phyloP scores from a whole-genome alignment of 2,329 filamentous ascomycete species.

The Fusarium sp. region DNA sequence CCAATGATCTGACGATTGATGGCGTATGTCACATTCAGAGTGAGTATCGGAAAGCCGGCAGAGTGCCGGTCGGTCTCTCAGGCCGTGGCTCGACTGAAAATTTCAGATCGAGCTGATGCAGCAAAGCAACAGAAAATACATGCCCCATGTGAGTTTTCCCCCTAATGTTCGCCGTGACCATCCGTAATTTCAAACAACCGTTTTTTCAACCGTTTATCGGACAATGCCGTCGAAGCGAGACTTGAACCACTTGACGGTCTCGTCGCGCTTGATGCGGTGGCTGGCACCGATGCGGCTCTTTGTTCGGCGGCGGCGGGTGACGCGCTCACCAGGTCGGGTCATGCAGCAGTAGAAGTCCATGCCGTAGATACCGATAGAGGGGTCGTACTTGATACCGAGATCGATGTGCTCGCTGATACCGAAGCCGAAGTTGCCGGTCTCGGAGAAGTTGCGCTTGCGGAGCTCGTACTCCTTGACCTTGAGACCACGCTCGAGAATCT shows the following conservation, averaged over 20 bases:
- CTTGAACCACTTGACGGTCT: constrained; percentile 98
- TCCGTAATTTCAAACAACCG: constrained; percentile 53
- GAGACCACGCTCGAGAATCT: constrained; percentile 99
- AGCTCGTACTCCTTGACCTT: constrained; percentile 99
- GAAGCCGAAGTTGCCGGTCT: constrained; percentile 99
- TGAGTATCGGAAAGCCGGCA: constrained; percentile 70
- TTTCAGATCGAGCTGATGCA: constrained; percentile 66
- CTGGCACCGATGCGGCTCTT: constrained; percentile 86
- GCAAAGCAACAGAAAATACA: constrained; percentile 62
- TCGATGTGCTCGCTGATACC: constrained; percentile 99
- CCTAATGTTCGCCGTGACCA: constrained; percentile 58
- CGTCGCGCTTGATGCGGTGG: constrained; percentile 93
- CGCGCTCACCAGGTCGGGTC: constrained; percentile 98
- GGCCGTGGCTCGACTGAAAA: constrained; percentile 73
- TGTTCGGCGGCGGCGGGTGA: constrained; percentile 92
- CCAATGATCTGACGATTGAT: constrained; percentile 45
- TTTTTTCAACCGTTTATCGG: constrained; percentile 76
- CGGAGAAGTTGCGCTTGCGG: constrained; percentile 99
- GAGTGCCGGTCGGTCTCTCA: constrained; percentile 78
- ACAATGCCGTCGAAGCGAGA: constrained; percentile 97
- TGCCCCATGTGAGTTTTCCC: constrained; percentile 55
- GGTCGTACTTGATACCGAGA: constrained; percentile 99
- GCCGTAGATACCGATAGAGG: constrained; percentile 97
- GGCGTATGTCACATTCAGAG: constrained; percentile 56
- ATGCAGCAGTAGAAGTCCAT: constrained; percentile 99